Conservation (phyloP, 73 alveolate species). For the Paramecium caudatum region DNA sequence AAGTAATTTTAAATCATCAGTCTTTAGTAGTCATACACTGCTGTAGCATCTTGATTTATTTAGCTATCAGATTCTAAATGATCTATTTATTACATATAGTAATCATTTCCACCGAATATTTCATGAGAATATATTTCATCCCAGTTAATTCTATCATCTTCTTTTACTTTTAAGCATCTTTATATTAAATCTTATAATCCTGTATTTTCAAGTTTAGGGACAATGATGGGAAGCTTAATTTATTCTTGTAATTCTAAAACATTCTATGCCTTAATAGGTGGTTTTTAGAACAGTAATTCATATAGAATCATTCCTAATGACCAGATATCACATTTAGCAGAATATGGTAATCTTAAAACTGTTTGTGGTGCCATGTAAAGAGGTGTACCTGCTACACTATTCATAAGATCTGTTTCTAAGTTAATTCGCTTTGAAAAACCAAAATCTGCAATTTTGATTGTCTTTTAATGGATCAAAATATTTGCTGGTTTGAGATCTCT, state of each 20-base stretch:
- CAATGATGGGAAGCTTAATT: neutral
- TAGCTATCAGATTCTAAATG: neutral
- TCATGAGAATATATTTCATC: constrained; percentile 31
- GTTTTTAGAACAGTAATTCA: constrained; percentile 37
- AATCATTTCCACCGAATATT: neutral
- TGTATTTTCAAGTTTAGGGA: constrained; percentile 29
- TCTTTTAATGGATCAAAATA: constrained; percentile 61
- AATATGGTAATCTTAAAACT: constrained; percentile 54
- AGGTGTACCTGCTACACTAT: constrained; percentile 72
- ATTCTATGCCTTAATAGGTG: constrained; percentile 60
- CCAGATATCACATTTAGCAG: constrained; percentile 74
- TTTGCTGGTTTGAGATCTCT: constrained; percentile 77
- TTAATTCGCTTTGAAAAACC: constrained; percentile 67
- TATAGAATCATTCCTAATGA: constrained; percentile 67
- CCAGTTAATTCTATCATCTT: constrained; percentile 5
- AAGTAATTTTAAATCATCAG: neutral
- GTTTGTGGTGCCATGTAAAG: constrained; percentile 71
- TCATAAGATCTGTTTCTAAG: constrained; percentile 48
- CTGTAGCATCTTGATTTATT: neutral
- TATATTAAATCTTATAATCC: neutral
- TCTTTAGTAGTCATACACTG: constrained; percentile 15
- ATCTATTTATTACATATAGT: constrained; percentile 45
- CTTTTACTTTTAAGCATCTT: constrained; percentile 20
- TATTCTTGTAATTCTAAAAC: constrained; percentile 19
- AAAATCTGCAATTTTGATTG: constrained; percentile 73